Percentiles rank a stretch among this genome's conserved stretches.
These are phyloP conservation scores for Globisporangium middletonii DNA, from an alignment of 352 stramenopile genomes.

Conservation along the genomic window DNA sequence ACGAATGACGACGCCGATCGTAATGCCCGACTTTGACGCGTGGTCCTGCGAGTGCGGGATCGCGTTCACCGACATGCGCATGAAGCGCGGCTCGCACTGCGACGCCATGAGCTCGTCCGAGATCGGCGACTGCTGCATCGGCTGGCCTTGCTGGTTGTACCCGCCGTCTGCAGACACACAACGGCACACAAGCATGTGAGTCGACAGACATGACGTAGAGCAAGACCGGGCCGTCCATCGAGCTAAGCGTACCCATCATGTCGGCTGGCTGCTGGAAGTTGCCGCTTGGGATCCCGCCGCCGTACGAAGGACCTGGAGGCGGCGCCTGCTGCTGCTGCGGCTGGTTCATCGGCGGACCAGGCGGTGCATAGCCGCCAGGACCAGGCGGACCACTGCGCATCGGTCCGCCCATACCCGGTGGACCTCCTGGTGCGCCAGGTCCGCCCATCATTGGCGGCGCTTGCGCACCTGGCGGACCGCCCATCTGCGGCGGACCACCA, in stretches of 20 bases:
- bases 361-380: constrained; percentile 6
- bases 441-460: constrained; percentile 10
- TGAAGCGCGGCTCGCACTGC: constrained; percentile 75
- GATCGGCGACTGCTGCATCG: constrained; percentile 47
- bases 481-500: constrained; percentile 22
- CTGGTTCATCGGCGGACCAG: constrained; percentile 19
- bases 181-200: background rate
- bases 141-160: constrained; percentile 45
- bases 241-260: constrained; percentile 56
- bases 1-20: constrained; percentile 81
- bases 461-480: constrained; percentile 8
- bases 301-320: constrained; percentile 20
- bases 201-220: too few species aligned
- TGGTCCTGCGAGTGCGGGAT: constrained; percentile 82
- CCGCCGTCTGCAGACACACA: constrained; percentile 28
- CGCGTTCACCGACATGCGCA: constrained; percentile 69
- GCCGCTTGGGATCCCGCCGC: constrained; percentile 38
- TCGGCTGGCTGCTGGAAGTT: constrained; percentile 79
- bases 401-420: constrained; percentile 1
- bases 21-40: constrained; percentile 77
- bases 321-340: constrained; percentile 20
- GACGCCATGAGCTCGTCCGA: constrained; percentile 66
- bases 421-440: constrained; percentile 2
- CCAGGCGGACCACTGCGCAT: constrained; percentile 12
- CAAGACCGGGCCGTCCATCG: background rate